phyloP scores from a whole-genome alignment of 1,139 yeast genomes.

The Taphrina confusa region DNA sequence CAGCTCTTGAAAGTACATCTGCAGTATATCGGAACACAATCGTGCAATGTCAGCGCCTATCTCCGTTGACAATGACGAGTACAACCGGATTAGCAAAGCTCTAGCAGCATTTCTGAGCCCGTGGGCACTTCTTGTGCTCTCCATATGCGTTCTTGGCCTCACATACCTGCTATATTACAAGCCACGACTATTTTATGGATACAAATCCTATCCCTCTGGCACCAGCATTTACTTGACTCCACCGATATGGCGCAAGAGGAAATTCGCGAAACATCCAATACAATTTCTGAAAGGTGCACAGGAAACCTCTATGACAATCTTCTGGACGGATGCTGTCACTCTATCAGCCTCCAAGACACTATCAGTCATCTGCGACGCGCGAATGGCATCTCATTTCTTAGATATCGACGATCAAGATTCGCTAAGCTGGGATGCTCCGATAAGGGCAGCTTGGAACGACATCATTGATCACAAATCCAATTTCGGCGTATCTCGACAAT shows the following conservation, averaged over 20 bases:
- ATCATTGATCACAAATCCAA: neutral
- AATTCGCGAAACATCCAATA: slow-evolving; percentile 16
- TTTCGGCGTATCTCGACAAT: slow-evolving; percentile 9
- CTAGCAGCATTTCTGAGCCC: slow-evolving; percentile 23
- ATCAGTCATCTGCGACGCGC: neutral
- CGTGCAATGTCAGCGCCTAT: too few relatives aligned
- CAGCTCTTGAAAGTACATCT: too few relatives aligned
- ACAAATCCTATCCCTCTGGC: slow-evolving; percentile 27
- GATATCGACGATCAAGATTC: slow-evolving; percentile 15
- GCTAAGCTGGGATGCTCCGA: slow-evolving; percentile 25
- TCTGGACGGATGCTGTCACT: slow-evolving; percentile 24
- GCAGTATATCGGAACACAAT: too few relatives aligned
- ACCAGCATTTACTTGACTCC: slow-evolving; percentile 21
- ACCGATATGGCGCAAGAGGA: slow-evolving; percentile 30
- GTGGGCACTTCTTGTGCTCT: slow-evolving; percentile 18
- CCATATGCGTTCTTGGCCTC: neutral
- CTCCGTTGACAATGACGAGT: too few relatives aligned
- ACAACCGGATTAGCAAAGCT: slow-evolving; percentile 3
- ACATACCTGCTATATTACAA: slow-evolving; percentile 17
- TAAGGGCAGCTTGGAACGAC: slow-evolving; percentile 21
- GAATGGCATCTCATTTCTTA: slow-evolving; percentile 15
- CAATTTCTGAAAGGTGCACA: slow-evolving; percentile 17
- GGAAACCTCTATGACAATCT: slow-evolving; percentile 8
- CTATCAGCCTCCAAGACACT: slow-evolving; percentile 3
- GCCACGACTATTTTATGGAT: slow-evolving; percentile 32